Evolutionary conservation across 352 stramenopile genomes (phyloP).

Genomic region (Aphanomyces euteiches): DNA sequence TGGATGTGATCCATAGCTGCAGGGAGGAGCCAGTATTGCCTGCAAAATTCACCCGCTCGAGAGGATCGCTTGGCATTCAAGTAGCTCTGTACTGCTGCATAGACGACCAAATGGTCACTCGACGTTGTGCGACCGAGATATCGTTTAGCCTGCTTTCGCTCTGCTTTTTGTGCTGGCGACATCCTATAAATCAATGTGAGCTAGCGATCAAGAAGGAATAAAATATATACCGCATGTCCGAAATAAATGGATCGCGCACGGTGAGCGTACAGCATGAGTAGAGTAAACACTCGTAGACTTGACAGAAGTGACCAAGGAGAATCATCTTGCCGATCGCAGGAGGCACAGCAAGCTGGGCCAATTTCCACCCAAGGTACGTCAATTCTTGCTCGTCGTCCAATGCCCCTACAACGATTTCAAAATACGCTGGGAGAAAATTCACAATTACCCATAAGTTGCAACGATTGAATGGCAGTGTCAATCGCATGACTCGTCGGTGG

Average conservation of each 20-base stretch:
- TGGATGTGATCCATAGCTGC: slow-evolving; percentile 62
- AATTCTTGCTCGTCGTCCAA: slow-evolving; percentile 40
- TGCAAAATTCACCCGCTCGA: slow-evolving; percentile 54
- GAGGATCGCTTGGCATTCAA: background rate
- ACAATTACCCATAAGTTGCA: slow-evolving; percentile 71
- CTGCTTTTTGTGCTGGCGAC: background rate
- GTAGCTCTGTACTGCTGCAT: slow-evolving; percentile 14
- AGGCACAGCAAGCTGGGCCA: slow-evolving; percentile 64
- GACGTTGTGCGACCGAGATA: background rate
- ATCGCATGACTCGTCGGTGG: slow-evolving; percentile 89
- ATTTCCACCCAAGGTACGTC: slow-evolving; percentile 70
- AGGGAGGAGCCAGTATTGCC: slow-evolving; percentile 56
- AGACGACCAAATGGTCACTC: slow-evolving; percentile 26
- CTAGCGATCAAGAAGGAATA: background rate
- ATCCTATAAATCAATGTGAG: background rate
- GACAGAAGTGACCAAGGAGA: slow-evolving; percentile 64
- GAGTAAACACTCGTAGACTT: slow-evolving; percentile 57
- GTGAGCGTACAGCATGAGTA: slow-evolving; percentile 67
- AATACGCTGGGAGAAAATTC: background rate
- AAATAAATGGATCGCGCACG: slow-evolving; percentile 74
- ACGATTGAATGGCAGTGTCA: slow-evolving; percentile 84
- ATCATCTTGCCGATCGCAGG: slow-evolving; percentile 71
- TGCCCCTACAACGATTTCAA: slow-evolving; percentile 32
- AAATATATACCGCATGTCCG: slow-evolving; percentile 34
- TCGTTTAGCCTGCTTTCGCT: slow-evolving; percentile 10